A percentile compares a stretch with the other conserved stretches of the same genome.
Conservation (phyloP, 2,329 filamentous ascomycete genomes). For the Chrysoporthe cubensis region DNA sequence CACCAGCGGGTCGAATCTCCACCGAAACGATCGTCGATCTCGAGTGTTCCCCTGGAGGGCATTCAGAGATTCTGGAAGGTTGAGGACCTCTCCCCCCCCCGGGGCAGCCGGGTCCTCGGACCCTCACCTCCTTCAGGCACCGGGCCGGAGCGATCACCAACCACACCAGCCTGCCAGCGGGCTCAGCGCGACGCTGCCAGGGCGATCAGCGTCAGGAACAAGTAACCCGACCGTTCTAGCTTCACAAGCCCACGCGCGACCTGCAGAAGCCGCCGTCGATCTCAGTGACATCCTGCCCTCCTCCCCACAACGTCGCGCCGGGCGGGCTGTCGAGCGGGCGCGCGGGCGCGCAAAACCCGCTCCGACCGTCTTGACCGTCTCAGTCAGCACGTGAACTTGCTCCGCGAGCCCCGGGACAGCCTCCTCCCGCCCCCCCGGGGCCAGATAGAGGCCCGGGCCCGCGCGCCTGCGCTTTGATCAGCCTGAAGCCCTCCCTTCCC, state of each 20-base stretch:
- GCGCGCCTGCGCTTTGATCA: not conserved
- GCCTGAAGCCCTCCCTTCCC: not conserved
- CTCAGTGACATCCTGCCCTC: not conserved
- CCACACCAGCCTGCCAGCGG: not conserved
- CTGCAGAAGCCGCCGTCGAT: not conserved
- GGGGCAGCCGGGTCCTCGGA: not conserved
- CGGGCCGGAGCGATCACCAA: slow-evolving; percentile 2
- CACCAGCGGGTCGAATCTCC: not conserved
- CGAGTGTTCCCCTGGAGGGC: not conserved
- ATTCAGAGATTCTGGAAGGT: not conserved
- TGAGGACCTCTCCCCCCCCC: not conserved
- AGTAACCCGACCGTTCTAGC: not conserved
- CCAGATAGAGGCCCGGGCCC: not conserved
- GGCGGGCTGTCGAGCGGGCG: too few relatives aligned
- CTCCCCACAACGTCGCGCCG: not conserved
- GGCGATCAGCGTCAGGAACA: slow-evolving; percentile 1
- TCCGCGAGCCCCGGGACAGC: not conserved
- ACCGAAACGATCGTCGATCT: not conserved
- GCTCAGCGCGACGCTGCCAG: not conserved
- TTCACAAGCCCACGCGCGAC: not conserved
- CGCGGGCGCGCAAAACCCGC: not conserved
- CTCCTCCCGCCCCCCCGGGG: not conserved
- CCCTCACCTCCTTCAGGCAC: not conserved
- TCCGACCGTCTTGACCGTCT: not conserved
- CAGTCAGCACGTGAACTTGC: not conserved